Conservation (phyloP, 2,329 filamentous ascomycete genomes). For the Graphiopsis chlorocephala region DNA sequence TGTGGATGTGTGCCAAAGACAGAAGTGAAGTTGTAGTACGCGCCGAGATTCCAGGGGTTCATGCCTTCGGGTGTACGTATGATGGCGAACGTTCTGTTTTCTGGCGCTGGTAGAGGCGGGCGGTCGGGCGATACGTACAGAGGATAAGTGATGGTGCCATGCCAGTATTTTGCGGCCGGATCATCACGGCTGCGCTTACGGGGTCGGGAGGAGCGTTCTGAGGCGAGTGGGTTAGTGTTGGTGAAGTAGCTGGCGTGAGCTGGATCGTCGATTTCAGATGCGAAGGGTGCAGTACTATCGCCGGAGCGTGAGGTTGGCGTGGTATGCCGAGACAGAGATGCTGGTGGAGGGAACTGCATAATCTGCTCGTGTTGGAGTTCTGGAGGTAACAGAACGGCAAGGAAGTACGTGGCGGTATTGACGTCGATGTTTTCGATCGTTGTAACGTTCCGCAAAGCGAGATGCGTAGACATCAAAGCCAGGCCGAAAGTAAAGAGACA, state of each 20-base stretch:
- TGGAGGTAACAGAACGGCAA: constrained; percentile 70
- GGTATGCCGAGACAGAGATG: background rate
- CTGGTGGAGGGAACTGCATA: constrained; percentile 14
- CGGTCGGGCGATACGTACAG: constrained; percentile 37
- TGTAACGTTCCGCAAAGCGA: constrained; percentile 71
- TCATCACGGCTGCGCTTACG: constrained; percentile 9
- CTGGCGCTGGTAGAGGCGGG: constrained; percentile 34
- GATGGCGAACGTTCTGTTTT: constrained; percentile 69
- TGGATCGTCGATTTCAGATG: constrained; percentile 36
- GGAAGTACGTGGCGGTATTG: constrained; percentile 61
- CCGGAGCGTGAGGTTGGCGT: constrained; percentile 18
- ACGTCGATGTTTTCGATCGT: constrained; percentile 75
- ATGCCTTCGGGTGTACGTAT: constrained; percentile 69
- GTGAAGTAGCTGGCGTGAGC: constrained; percentile 32
- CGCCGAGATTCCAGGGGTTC: constrained; percentile 81
- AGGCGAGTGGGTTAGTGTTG: constrained; percentile 27
- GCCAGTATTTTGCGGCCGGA: constrained; percentile 25
- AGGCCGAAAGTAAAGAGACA: constrained; percentile 77
- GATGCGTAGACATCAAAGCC: constrained; percentile 68
- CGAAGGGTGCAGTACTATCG: constrained; percentile 27
- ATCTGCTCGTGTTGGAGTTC: constrained; percentile 25
- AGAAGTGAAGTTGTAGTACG: constrained; percentile 67
- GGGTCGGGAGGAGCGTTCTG: constrained; percentile 37
- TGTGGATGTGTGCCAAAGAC: constrained; percentile 71
- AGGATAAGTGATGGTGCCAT: constrained; percentile 58